These are phyloP conservation scores for Pseudogymnoascus pannorum DNA, from an alignment of 2,329 filamentous ascomycete genomes.

Conservation along the genomic window DNA sequence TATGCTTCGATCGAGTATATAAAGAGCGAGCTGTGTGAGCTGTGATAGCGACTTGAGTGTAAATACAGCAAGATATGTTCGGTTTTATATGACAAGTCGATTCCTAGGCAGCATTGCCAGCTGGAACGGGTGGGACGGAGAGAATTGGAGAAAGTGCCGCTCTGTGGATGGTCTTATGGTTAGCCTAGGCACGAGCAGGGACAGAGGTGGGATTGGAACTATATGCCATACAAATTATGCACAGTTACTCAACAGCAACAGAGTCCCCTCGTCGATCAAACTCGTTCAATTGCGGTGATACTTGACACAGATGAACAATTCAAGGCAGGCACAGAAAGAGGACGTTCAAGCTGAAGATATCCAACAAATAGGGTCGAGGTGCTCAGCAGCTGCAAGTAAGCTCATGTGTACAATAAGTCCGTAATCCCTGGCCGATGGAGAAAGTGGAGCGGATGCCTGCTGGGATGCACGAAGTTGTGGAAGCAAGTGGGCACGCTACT, in stretches of 20 bases:
- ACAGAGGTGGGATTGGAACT: neutral
- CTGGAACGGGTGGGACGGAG: neutral
- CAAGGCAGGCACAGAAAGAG: conserved; percentile 1
- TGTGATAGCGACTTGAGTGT: conserved; percentile 1
- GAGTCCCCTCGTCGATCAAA: neutral
- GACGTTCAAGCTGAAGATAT: neutral
- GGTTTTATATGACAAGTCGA: neutral
- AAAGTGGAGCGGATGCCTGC: conserved; percentile 8
- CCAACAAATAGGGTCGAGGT: conserved; percentile 3
- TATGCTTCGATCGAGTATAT: conserved; percentile 3
- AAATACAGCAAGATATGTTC: neutral
- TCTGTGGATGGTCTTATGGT: conserved; percentile 7
- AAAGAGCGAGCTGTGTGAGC: neutral
- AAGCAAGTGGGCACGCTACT: conserved; percentile 8
- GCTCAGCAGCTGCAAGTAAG: conserved; percentile 6
- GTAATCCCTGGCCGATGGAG: conserved; percentile 8
- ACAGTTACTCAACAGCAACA: neutral
- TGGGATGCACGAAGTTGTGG: conserved; percentile 5
- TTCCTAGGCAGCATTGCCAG: conserved; percentile 1
- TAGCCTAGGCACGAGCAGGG: conserved; percentile 4
- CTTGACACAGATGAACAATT: conserved; percentile 1
- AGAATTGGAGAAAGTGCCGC: conserved; percentile 3
- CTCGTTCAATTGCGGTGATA: conserved; percentile 1
- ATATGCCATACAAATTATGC: conserved; percentile 4
- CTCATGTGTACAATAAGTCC: conserved; percentile 9